Evolutionary conservation across 306 rosid genomes (phyloP).

Genomic region (Medicago ruthenica): DNA sequence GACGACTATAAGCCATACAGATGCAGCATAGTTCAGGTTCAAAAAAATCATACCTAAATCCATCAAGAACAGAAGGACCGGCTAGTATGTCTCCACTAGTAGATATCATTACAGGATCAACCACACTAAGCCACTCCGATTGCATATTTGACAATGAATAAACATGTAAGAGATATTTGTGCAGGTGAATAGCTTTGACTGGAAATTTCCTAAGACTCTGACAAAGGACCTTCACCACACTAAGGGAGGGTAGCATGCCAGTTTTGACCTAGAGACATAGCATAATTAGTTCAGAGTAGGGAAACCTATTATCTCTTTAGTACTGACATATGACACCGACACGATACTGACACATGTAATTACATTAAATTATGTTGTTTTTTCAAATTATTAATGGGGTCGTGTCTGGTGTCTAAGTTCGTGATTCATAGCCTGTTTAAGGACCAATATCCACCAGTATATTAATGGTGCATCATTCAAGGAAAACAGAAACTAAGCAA

Average conservation of each 20-base stretch:
- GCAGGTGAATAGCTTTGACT: constrained; percentile 66
- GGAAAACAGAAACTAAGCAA: constrained; percentile 32
- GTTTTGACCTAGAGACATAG: constrained; percentile 75
- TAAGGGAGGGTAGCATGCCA: constrained; percentile 82
- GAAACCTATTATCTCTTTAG: too few relatives aligned
- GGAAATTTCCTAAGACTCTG: constrained; percentile 72
- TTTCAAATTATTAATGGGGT: too few relatives aligned
- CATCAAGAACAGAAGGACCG: constrained; percentile 71
- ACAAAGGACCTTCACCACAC: constrained; percentile 65
- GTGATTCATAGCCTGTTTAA: too few relatives aligned
- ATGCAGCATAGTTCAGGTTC: constrained; percentile 32
- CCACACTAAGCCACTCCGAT: constrained; percentile 57
- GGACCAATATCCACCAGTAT: constrained; percentile 19
- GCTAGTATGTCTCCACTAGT: constrained; percentile 86
- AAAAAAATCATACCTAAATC: constrained; percentile 60
- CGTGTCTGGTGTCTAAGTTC: too few relatives aligned
- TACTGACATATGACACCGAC: too few relatives aligned
- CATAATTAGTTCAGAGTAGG: constrained; percentile 38
- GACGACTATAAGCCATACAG: background rate
- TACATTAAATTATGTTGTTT: too few relatives aligned
- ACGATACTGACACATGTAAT: too few relatives aligned
- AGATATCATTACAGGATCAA: constrained; percentile 97
- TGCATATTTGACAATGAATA: constrained; percentile 36
- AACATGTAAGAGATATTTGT: constrained; percentile 15
- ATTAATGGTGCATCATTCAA: constrained; percentile 8